Conservation (phyloP, 2,329 filamentous ascomycete genomes). For the Fusarium euwallaceae region DNA sequence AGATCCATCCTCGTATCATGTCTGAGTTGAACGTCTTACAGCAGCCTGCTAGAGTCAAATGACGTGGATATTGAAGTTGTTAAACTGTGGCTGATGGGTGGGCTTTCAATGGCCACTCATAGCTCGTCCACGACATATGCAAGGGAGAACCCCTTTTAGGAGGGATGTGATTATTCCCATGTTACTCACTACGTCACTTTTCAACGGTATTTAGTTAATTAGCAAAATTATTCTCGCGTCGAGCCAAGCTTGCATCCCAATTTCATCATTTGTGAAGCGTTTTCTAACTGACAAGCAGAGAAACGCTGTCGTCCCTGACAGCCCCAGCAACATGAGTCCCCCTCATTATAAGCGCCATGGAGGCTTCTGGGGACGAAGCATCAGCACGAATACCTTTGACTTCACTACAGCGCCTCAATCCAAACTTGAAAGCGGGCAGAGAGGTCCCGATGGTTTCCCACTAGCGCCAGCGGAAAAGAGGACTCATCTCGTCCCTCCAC, state of each 20-base stretch:
- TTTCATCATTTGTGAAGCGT: neutral
- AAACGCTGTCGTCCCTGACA: neutral
- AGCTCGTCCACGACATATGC: neutral
- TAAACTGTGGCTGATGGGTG: neutral
- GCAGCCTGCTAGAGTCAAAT: neutral
- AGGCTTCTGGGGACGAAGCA: neutral
- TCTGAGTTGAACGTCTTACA: neutral
- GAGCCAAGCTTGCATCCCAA: neutral
- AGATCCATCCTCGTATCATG: neutral
- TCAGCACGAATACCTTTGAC: neutral
- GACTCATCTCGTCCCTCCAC: neutral
- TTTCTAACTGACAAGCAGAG: neutral
- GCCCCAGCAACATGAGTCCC: neutral
- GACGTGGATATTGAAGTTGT: neutral
- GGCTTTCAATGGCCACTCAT: neutral
- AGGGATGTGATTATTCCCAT: neutral
- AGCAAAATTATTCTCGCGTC: neutral
- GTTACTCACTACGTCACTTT: neutral
- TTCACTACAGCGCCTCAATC: neutral
- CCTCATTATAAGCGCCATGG: neutral
- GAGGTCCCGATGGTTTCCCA: neutral
- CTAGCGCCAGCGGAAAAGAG: neutral
- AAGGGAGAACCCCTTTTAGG: constrained; percentile 4
- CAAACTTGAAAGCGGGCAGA: neutral
- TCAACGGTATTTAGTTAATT: neutral